Evolutionary conservation across 2,329 filamentous ascomycete genomes (phyloP).

Genomic region (Corynespora cassiicola): DNA sequence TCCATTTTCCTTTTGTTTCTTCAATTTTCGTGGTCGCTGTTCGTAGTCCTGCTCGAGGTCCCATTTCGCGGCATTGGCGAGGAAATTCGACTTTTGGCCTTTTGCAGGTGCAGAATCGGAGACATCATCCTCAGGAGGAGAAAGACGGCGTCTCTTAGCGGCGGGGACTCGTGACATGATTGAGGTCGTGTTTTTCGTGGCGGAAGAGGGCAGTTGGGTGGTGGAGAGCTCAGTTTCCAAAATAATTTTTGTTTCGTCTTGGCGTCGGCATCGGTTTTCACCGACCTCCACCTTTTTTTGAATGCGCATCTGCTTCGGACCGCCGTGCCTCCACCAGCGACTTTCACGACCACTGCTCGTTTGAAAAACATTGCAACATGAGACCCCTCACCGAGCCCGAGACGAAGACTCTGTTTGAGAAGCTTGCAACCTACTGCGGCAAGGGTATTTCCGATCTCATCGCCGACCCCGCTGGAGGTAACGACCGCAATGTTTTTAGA

Average conservation of each 20-base stretch:
- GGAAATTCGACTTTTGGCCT: slow-evolving; percentile 61
- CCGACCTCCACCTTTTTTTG: slow-evolving; percentile 26
- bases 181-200: not conserved
- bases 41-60: slow-evolving; percentile 94
- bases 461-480: slow-evolving; percentile 33
- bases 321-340: not conserved
- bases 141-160: slow-evolving; percentile 45
- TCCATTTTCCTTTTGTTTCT: slow-evolving; percentile 74
- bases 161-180: slow-evolving; percentile 43
- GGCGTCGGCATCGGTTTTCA: slow-evolving; percentile 24
- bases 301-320: too few species aligned
- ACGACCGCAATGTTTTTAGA: slow-evolving; percentile 57
- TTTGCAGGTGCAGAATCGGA: slow-evolving; percentile 20
- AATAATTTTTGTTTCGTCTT: slow-evolving; percentile 29
- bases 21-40: slow-evolving; percentile 74
- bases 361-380: too few species aligned
- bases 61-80: slow-evolving; percentile 81
- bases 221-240: slow-evolving; percentile 12
- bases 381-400: slow-evolving; percentile 80
- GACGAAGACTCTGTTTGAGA: slow-evolving; percentile 83
- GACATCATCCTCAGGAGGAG: slow-evolving; percentile 38
- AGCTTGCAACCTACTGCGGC: slow-evolving; percentile 93
- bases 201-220: slow-evolving; percentile 6
- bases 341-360: too few species aligned
- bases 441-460: slow-evolving; percentile 81